Conservation (phyloP, 176 grass and related monocot species). For the Tillandsia leiboldiana region DNA sequence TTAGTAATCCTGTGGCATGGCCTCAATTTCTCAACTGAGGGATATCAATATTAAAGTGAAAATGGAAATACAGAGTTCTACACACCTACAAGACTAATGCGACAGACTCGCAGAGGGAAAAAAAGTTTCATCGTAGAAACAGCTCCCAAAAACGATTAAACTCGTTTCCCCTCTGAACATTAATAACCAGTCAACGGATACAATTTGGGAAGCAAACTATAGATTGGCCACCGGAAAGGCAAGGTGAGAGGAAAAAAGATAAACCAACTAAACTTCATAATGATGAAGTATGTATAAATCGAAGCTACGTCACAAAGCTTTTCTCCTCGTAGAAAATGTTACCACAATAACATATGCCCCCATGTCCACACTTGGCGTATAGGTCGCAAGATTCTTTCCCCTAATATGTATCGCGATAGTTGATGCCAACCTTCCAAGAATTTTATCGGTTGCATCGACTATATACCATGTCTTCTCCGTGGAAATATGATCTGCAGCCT, state of each 20-base stretch:
- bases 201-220: too few species aligned
- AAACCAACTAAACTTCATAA: background rate
- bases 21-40: too few species aligned
- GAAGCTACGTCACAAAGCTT: conserved; percentile 3
- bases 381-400: conserved; percentile 92
- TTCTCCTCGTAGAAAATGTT: conserved; percentile 26
- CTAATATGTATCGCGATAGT: conserved; percentile 96
- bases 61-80: background rate
- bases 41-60: too few species aligned
- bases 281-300: background rate
- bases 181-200: too few species aligned
- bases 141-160: too few species aligned
- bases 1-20: too few species aligned
- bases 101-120: too few species aligned
- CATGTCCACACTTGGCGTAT: conserved; percentile 98
- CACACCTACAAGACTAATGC: background rate
- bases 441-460: conserved; percentile 84
- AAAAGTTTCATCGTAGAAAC: too few species aligned
- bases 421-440: conserved; percentile 82
- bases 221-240: too few species aligned
- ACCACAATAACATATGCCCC: conserved; percentile 98
- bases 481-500: conserved; percentile 84
- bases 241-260: too few species aligned
- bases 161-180: too few species aligned
- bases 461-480: conserved; percentile 96